Base-by-base conservation (phyloP, 768 basidiomycete genomes). In the Trametes cinnabarina region DNA sequence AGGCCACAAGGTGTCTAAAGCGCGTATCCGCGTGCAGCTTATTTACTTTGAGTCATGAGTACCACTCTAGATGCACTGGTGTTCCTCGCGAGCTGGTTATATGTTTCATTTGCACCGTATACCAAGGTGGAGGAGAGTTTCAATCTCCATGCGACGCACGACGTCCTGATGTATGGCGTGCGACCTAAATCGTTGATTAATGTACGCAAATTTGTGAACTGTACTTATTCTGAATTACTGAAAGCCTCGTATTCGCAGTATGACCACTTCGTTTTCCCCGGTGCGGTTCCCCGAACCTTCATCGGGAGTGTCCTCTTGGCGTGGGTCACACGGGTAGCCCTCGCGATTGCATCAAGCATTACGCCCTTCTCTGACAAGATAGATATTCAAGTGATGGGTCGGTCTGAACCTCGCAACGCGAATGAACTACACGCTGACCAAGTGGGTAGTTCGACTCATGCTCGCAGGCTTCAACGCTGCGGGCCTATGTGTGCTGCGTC, bases 91-190 rank as follows among this genome's bases (percentile, higher is more conserved):
- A 76, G 77, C 51, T 90, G 85, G 80, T 64, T 68, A 1, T 88
- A 96, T 62, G 88, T 95, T 46, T 63, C 89, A 23, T 74, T 92
- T 3, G 82, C 91, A 2, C 96, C 97, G 0, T 93, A 89, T 69
- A 90, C 92, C 3, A 99, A 99, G 75, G 97, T 99, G 26, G 97
- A 99, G 72, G 97, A 99, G 74, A 91, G 89, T 67, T 98, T 98
- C 79, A 94, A 89, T 63, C 80, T 98, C 9, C 97, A 98, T 68
- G 94, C 92, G 0, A 81, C 80, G 0, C 92, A 97, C 67, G 97
- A 99, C 71, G 76, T 92, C 23, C 75, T 98, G 26, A 81, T 87
- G 74, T 86, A 93, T 66, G 94, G 94, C 2, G 68, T 84, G 17
- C 46, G 67, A 0, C 67, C 72, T 2, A 66, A 68, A 3, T 70